These are phyloP conservation scores for Sporothrix sp. DNA, from an alignment of 2,329 filamentous ascomycete species.

Conservation along the genomic window DNA sequence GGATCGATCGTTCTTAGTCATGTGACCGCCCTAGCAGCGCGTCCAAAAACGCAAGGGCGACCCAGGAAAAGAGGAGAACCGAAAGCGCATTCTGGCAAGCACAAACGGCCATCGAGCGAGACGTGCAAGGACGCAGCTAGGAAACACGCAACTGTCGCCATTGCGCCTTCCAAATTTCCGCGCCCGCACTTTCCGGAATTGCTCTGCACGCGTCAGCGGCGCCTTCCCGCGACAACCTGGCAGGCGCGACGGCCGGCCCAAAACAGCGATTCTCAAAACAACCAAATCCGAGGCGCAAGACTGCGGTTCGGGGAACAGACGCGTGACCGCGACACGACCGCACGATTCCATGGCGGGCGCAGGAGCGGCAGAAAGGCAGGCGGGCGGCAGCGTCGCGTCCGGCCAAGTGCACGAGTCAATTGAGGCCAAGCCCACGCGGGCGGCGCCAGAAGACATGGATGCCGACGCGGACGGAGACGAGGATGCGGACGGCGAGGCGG, in stretches of 20 bases:
- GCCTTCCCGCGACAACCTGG: background rate
- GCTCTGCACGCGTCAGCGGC: background rate
- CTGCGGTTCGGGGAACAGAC: no score
- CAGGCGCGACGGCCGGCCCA: background rate
- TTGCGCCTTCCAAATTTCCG: background rate
- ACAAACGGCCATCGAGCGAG: background rate
- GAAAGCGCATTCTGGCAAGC: background rate
- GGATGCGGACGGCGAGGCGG: slow-evolving; percentile 24
- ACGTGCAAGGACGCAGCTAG: no score
- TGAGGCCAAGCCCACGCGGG: slow-evolving; percentile 32
- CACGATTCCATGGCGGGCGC: no score
- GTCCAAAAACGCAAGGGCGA: background rate
- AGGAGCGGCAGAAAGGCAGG: slow-evolving; percentile 9
- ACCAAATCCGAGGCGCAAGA: no score
- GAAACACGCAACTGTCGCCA: background rate
- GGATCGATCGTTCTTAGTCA: background rate
- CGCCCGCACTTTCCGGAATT: background rate
- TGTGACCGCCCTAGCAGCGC: background rate
- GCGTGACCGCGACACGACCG: no score
- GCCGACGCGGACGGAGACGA: slow-evolving; percentile 12
- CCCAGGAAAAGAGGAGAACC: slow-evolving; percentile 1
- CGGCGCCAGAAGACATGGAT: background rate
- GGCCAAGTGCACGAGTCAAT: slow-evolving; percentile 41
- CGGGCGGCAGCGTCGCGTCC: slow-evolving; percentile 27
- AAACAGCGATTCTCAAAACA: background rate